Evolutionary conservation across 345 rosid genomes (phyloP).

Genomic region (Hibiscus tridactylites): DNA sequence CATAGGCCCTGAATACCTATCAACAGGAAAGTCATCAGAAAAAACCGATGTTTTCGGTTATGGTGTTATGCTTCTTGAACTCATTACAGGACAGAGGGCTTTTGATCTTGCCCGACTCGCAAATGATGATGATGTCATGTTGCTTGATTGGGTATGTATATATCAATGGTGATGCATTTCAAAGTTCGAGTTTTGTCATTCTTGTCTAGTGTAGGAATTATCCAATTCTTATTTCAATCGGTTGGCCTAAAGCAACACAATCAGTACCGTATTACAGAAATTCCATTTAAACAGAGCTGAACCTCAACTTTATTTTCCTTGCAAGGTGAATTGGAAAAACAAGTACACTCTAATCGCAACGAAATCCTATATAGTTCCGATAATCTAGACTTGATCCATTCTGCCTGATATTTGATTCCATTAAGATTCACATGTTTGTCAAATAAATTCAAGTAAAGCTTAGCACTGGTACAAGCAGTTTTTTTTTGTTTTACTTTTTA

Average conservation of each 20-base stretch:
- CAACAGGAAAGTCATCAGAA: slow-evolving; percentile 86
- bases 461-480: background rate
- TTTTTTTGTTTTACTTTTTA: background rate
- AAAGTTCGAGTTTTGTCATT: background rate
- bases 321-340: background rate
- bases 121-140: slow-evolving; percentile 87
- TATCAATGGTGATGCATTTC: background rate
- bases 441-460: background rate
- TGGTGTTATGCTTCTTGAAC: slow-evolving; percentile 98
- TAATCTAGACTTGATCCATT: background rate
- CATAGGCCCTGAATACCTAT: slow-evolving; percentile 91
- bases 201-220: background rate
- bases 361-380: background rate
- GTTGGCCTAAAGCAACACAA: background rate
- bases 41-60: slow-evolving; percentile 98
- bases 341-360: background rate
- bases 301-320: background rate
- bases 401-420: background rate
- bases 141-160: slow-evolving; percentile 77
- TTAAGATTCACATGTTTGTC: background rate
- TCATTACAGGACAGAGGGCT: slow-evolving; percentile 90
- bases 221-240: background rate
- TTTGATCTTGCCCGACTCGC: slow-evolving; percentile 96
- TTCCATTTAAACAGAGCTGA: background rate
- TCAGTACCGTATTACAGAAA: background rate